These are phyloP conservation scores for Buxus sempervirens DNA, from an alignment of 164 flowering plant genomes.

Conservation along the genomic window DNA sequence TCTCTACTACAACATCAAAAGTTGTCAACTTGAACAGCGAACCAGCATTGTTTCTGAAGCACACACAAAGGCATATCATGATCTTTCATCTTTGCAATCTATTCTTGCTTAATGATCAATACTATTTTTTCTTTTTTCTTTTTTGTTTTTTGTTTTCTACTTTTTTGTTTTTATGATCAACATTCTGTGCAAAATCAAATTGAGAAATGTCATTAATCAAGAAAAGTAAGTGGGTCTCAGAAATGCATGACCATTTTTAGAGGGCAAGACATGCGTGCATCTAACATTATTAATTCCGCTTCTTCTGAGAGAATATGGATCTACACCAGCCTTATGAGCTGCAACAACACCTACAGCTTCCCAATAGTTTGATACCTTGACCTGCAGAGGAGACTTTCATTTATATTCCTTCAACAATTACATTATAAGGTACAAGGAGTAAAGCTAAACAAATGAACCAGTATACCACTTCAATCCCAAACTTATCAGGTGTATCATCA, in stretches of 20 bases:
- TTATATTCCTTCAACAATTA: conserved; percentile 3
- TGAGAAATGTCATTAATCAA: too few relatives aligned
- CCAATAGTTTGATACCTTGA: conserved; percentile 79
- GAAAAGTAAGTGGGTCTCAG: conserved; percentile 6
- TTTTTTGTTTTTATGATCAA: too few relatives aligned
- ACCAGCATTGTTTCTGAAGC: too few relatives aligned
- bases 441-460: neutral
- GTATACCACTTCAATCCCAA: conserved; percentile 61
- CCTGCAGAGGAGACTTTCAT: conserved; percentile 34
- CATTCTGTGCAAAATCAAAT: too few relatives aligned
- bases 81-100: too few relatives aligned
- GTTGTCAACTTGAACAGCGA: too few relatives aligned
- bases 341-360: conserved; percentile 80
- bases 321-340: conserved; percentile 82
- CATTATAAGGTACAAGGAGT: neutral
- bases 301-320: conserved; percentile 65
- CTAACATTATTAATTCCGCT: conserved; percentile 46
- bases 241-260: conserved; percentile 36
- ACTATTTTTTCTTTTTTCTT: too few relatives aligned
- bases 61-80: too few relatives aligned
- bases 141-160: too few relatives aligned
- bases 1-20: too few relatives aligned
- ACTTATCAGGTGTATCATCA: conserved; percentile 61
- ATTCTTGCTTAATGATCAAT: too few relatives aligned
- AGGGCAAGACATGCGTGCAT: conserved; percentile 13